Conservation (phyloP, 331 rosid genomes). For the Spiraea crenata region DNA sequence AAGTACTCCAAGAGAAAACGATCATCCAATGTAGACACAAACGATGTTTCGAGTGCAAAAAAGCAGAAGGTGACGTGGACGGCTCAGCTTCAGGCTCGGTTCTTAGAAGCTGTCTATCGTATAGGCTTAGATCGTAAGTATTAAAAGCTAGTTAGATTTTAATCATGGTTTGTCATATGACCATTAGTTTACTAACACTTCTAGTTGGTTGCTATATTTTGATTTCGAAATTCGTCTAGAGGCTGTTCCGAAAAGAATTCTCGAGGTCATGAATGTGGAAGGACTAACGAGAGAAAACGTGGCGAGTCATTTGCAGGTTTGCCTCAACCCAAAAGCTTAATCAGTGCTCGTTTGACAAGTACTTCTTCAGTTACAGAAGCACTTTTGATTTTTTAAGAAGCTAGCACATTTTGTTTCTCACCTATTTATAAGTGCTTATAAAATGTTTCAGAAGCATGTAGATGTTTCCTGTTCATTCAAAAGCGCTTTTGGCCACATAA, state of each 20-base stretch:
- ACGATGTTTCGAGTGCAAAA: background rate
- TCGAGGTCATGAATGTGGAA: slow-evolving; percentile 26
- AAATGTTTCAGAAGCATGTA: no score
- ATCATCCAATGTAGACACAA: background rate
- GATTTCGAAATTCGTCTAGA: slow-evolving; percentile 6
- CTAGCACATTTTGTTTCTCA: no score
- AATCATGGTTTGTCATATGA: background rate
- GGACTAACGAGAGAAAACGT: slow-evolving; percentile 30
- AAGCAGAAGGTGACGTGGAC: slow-evolving; percentile 40
- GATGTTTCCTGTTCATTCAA: no score
- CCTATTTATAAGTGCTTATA: no score
- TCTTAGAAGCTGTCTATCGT: slow-evolving; percentile 29
- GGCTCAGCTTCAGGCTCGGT: slow-evolving; percentile 30
- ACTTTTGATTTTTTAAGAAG: no score
- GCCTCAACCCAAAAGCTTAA: background rate
- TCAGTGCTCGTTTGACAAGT: no score
- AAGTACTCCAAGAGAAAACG: background rate
- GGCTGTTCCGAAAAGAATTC: slow-evolving; percentile 31
- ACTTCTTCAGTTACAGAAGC: no score
- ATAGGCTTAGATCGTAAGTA: slow-evolving; percentile 40
- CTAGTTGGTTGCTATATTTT: no score
- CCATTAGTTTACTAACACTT: background rate
- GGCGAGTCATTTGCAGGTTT: slow-evolving; percentile 39
- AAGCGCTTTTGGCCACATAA: no score
- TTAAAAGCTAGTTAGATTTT: background rate